Conservation (phyloP, 352 stramenopile species). For the Pseudoperonospora humuli region DNA sequence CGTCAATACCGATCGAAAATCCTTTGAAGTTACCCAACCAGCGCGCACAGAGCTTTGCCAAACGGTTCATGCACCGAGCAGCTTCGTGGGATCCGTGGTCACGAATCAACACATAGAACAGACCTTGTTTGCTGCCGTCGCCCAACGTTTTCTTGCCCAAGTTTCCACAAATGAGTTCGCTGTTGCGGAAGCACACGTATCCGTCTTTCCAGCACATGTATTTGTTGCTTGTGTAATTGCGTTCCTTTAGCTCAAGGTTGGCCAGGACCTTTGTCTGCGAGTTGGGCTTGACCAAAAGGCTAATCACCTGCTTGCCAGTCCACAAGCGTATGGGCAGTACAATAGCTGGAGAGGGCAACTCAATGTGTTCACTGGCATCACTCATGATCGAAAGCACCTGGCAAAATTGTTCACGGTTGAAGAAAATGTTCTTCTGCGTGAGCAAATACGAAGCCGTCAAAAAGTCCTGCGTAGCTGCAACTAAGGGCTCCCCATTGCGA, state of each 20-base stretch:
- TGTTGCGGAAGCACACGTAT: constrained; percentile 95
- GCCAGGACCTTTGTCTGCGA: constrained; percentile 66
- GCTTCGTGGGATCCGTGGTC: constrained; percentile 91
- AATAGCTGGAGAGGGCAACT: constrained; percentile 70
- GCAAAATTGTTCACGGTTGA: constrained; percentile 95
- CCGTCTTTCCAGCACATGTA: constrained; percentile 98
- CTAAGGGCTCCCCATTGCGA: constrained; percentile 96
- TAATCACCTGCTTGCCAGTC: constrained; percentile 98
- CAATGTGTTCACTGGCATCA: constrained; percentile 93
- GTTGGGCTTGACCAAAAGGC: constrained; percentile 85
- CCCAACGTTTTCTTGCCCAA: constrained; percentile 98
- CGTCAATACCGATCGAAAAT: constrained; percentile 99
- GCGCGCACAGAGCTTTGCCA: constrained; percentile 95
- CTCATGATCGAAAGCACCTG: constrained; percentile 92
- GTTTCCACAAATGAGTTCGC: constrained; percentile 96
- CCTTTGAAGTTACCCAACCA: constrained; percentile 96
- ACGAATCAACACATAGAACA: constrained; percentile 97
- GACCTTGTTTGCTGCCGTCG: constrained; percentile 95
- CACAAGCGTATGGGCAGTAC: constrained; percentile 85
- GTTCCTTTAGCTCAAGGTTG: constrained; percentile 90
- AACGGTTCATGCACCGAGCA: constrained; percentile 95
- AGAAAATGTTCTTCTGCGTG: constrained; percentile 98
- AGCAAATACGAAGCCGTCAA: constrained; percentile 97
- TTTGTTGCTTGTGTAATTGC: constrained; percentile 92
- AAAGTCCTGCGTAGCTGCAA: constrained; percentile 99